Base-by-base conservation (phyloP, 495 filamentous ascomycete species). In the Monascus purpureus region DNA sequence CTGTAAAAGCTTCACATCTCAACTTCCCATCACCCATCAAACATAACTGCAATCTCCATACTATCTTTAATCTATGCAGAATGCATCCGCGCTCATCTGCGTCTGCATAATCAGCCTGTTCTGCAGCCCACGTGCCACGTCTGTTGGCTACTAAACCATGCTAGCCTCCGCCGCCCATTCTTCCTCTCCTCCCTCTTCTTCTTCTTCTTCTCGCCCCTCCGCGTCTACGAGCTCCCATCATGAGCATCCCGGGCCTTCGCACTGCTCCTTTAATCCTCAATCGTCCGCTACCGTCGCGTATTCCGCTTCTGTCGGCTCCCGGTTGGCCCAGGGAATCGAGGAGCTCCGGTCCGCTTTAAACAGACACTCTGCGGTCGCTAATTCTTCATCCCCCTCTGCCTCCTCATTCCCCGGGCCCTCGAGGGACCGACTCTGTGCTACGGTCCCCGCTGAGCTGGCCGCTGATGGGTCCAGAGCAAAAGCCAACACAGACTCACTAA, bases 91-190 rank as follows among this genome's bases (percentile, higher is more conserved):
- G n/a, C n/a, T n/a, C n/a, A n/a, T n/a, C n/a, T 43, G 59, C 57
- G 39, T 61, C 65, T 13, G 65, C 63, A 40, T 53, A 61, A 28
- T 65, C 63, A 31, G 54, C 61, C 18, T 65, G 60, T n/a, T 38
- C 43, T 33, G 47, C 50, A 36, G 45, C 56, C 24, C 43, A 59
- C 39, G 57, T 52, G 28, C 39, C 47, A 17, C 29, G 36, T 28
- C 35, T 31, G 35, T 38, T 17, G 49, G 42, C 30, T 40, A 51
- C 32, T 52, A 57, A n/a, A n/a, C n/a, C n/a, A n/a, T n/a, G n/a
- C n/a, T n/a, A n/a, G n/a, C n/a, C 17, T 38, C 51, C 26, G 34
- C 30, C n/a, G 43, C 44, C 29, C 43, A 29, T 28, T 45, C 53
- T 17, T 50, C 45, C 31, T 36, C 40, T 13, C 37, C 28, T 26